phyloP scores from a whole-genome alignment of 2,329 filamentous ascomycete genomes.

The Tolypocladium cylindrosporum region DNA sequence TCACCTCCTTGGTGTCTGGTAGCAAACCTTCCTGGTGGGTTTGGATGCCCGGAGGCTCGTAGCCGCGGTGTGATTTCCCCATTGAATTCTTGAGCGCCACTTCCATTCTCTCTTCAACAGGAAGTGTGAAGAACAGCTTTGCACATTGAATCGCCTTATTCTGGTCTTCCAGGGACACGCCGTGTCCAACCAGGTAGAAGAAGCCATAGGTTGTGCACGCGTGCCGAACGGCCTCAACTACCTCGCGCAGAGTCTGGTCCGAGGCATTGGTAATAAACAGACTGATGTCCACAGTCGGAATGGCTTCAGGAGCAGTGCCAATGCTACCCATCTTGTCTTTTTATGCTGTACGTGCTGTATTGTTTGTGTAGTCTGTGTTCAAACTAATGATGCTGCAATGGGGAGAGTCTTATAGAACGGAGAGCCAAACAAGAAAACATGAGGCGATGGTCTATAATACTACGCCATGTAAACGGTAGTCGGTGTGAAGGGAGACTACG shows the following conservation, averaged over 20 bases:
- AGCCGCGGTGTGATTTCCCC: conserved; percentile 17
- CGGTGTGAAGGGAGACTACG: no score
- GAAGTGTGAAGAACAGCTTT: conserved; percentile 14
- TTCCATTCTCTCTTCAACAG: conserved; percentile 14
- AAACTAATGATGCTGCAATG: neutral
- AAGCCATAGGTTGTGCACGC: conserved; percentile 19
- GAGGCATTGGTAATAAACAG: conserved; percentile 11
- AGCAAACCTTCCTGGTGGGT: conserved; percentile 16
- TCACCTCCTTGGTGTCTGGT: conserved; percentile 11
- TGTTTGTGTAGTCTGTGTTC: neutral
- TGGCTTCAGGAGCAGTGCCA: conserved; percentile 2
- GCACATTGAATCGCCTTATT: conserved; percentile 11
- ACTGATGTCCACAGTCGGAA: conserved; percentile 18
- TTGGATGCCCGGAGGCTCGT: conserved; percentile 17
- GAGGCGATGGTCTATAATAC: no score
- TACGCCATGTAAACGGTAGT: no score
- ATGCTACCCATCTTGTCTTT: conserved; percentile 1
- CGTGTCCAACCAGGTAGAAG: conserved; percentile 20
- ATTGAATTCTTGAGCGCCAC: conserved; percentile 15
- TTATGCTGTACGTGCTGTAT: neutral
- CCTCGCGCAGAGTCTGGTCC: conserved; percentile 7
- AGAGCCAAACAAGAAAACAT: neutral
- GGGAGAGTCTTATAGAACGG: neutral
- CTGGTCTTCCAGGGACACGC: conserved; percentile 12
- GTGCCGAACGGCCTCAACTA: conserved; percentile 15